A percentile compares a stretch with the other conserved stretches of the same genome.
Evolutionary conservation across 1,139 yeast genomes (phyloP).

Genomic region (Geotrichum histeridarum): DNA sequence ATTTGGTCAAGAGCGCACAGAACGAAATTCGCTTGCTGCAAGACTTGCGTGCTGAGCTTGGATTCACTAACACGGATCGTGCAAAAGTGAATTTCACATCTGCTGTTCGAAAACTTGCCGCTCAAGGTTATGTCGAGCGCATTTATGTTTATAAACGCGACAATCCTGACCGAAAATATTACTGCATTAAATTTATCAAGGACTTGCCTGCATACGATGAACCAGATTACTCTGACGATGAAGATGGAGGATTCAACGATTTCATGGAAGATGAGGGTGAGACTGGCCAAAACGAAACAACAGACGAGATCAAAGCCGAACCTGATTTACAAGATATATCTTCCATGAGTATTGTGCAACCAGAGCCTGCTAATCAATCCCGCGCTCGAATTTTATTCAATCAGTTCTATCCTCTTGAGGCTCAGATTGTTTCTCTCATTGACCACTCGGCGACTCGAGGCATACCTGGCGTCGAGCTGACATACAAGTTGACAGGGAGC

Average conservation of each 20-base stretch:
- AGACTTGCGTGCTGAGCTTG: slow-evolving; percentile 34
- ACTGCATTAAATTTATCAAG: slow-evolving; percentile 55
- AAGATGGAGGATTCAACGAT: slow-evolving; percentile 36
- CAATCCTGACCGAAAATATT: slow-evolving; percentile 43
- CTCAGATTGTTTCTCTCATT: slow-evolving; percentile 54
- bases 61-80: slow-evolving; percentile 45
- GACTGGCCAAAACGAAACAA: slow-evolving; percentile 31
- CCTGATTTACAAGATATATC: slow-evolving; percentile 10
- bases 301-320: slow-evolving; percentile 30
- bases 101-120: slow-evolving; percentile 48
- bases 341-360: slow-evolving; percentile 4
- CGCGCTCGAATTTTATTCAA: slow-evolving; percentile 38
- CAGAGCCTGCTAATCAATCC: slow-evolving; percentile 3
- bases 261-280: slow-evolving; percentile 32
- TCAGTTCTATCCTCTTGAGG: slow-evolving; percentile 55
- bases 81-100: slow-evolving; percentile 50
- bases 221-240: slow-evolving; percentile 26
- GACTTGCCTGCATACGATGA: slow-evolving; percentile 41
- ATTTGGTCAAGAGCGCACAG: slow-evolving; percentile 58
- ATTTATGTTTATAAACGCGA: slow-evolving; percentile 53
- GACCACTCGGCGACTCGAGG: slow-evolving; percentile 45
- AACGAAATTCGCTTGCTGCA: slow-evolving; percentile 56
- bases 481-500: slow-evolving; percentile 49
- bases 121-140: slow-evolving; percentile 51
- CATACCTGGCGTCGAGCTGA: slow-evolving; percentile 52